Conservation (phyloP, 2,329 filamentous ascomycete species). For the Hirsutella minnesotensis region DNA sequence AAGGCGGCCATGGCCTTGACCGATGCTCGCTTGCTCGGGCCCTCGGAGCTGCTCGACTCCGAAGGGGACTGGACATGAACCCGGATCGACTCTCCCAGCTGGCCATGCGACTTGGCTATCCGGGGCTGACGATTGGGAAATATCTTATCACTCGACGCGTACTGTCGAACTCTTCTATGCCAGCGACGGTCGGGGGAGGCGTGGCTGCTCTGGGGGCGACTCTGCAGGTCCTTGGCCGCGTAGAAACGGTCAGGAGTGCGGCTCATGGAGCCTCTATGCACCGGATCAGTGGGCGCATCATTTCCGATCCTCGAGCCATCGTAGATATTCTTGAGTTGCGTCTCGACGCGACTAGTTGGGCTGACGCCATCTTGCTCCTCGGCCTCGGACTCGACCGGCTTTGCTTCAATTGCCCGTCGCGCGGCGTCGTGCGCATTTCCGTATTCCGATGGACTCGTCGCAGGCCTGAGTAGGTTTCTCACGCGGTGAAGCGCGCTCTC, state of each 20-base stretch:
- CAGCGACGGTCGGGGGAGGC: neutral
- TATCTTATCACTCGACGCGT: neutral
- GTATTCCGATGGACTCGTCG: neutral
- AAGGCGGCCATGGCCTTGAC: slow-evolving; percentile 41
- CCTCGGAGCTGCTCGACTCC: slow-evolving; percentile 9
- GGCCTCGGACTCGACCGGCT: too few relatives aligned
- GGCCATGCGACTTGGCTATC: slow-evolving; percentile 6
- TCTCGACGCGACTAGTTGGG: too few relatives aligned
- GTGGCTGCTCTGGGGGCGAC: neutral
- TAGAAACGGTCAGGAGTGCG: slow-evolving; percentile 3
- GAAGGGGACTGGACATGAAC: slow-evolving; percentile 1
- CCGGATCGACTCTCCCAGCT: slow-evolving; percentile 3
- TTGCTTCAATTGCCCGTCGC: too few relatives aligned
- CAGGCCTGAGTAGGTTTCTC: neutral
- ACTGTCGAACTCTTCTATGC: neutral
- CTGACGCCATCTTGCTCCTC: too few relatives aligned
- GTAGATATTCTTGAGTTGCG: too few relatives aligned
- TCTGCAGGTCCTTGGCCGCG: neutral
- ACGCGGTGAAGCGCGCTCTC: neutral
- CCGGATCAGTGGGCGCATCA: slow-evolving; percentile 4
- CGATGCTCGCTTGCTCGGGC: slow-evolving; percentile 15
- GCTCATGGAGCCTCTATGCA: slow-evolving; percentile 6
- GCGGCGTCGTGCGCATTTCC: too few relatives aligned
- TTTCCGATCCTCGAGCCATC: neutral
- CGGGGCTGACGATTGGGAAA: neutral